Base-by-base conservation (phyloP, 495 filamentous ascomycete genomes). In the Trichoderma reesei region DNA sequence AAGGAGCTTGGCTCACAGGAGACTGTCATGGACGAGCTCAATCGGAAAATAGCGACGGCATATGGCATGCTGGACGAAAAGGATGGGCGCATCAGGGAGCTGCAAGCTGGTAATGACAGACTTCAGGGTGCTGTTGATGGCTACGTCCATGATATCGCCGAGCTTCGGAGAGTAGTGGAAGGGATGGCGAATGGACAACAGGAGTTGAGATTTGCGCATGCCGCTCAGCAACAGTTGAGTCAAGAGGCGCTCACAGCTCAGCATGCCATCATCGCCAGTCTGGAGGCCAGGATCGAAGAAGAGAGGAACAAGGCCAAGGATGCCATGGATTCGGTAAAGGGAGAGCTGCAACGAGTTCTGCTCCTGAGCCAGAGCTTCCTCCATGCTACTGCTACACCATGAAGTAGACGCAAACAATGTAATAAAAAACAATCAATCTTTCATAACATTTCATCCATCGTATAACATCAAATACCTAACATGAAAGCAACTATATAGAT, bases 101-200 rank as follows among this genome's bases (percentile, higher is more conserved):
- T 88, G 33, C 79, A 83, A 16, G 66, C 81, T 11, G 80, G 81
- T 36, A 79, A 89, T 63, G 80, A 84, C 63, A 79, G 84, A 37
- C 77, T 92, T 33, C 83, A 82, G 66, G 69, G 74, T 34, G 87
- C 89, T 0, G 79, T 90, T 0, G 77, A 83, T 18, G 78, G 79
- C 13, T 92, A 92, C 68, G 77, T 81, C 9, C 72, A 78, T 8
- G 91, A 95, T 63, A 78, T 90, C 3, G 75, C 75, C 18, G 76
- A 80, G 59, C 78, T 91, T 0, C 86, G 91, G 70, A 65, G 69
- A 2, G 76, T 91, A 8, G 81, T 91, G 42, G 77, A 73, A 34
- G 71, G 71, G 0, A 72, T 90, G 63, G 89, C 92, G 67, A 67
- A 70, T 11, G 82, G 89, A 36, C 80, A 85, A n/a, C 61, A 38